These are phyloP conservation scores for Neopestalotiopsis clavispora DNA, from an alignment of 2,329 filamentous ascomycete genomes.

Conservation along the genomic window DNA sequence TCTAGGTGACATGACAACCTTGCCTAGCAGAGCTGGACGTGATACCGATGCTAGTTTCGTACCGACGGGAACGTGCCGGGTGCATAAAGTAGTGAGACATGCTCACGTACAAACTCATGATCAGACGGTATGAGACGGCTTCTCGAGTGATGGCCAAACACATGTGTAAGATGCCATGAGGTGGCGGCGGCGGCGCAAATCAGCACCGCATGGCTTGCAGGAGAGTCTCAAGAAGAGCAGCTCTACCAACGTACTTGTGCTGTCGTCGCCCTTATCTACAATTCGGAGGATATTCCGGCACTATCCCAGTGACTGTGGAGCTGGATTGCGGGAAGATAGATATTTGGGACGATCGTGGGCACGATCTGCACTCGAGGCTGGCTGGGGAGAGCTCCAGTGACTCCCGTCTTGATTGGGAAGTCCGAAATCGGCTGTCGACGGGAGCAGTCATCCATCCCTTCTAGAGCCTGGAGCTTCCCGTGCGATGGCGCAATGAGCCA, in stretches of 20 bases:
- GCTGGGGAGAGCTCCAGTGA: neutral
- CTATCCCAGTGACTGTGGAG: neutral
- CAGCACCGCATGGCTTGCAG: neutral
- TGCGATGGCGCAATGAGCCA: too few species aligned
- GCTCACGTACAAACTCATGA: neutral
- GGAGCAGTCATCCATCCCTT: neutral
- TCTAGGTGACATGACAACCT: neutral
- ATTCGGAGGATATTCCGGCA: neutral
- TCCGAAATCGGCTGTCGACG: neutral
- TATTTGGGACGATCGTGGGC: neutral
- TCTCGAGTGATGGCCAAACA: neutral
- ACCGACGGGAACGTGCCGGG: neutral
- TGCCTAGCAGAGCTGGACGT: neutral
- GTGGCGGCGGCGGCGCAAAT: neutral
- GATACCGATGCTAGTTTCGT: neutral
- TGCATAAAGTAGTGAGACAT: neutral
- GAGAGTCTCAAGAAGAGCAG: neutral
- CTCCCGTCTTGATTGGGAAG: neutral
- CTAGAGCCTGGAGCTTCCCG: neutral
- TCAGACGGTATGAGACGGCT: neutral
- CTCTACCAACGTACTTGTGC: neutral
- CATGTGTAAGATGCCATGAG: neutral
- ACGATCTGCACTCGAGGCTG: neutral
- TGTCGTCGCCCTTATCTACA: neutral
- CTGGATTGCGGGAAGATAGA: neutral